A percentile compares a stretch with the other conserved stretches of the same genome.
Conservation (phyloP, 495 filamentous ascomycete species). For the Glutinoglossum americanum region DNA sequence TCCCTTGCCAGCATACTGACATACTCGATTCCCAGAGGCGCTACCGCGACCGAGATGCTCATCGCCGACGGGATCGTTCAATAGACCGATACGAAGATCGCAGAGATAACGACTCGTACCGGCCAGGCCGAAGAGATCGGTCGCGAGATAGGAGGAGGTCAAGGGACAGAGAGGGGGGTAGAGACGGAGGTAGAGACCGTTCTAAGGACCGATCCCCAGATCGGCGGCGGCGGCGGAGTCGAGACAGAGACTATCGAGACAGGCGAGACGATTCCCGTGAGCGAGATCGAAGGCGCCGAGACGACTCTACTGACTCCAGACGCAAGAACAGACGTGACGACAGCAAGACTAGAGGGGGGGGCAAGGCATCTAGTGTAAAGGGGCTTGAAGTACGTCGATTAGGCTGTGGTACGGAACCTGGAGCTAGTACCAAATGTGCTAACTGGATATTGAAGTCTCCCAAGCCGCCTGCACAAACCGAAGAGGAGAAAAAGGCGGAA, state of each 20-base stretch:
- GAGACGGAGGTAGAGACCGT: conserved; percentile 32
- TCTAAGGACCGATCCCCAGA: conserved; percentile 20
- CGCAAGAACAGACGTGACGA: conserved; percentile 47
- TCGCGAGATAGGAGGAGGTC: conserved; percentile 42
- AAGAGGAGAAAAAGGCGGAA: conserved; percentile 71
- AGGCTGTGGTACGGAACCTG: not conserved
- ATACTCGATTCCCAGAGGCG: conserved; percentile 24
- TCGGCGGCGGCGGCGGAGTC: conserved; percentile 35
- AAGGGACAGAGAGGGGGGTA: conserved; percentile 33
- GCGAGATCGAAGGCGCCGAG: conserved; percentile 41
- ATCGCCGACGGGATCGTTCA: conserved; percentile 53
- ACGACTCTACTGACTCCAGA: conserved; percentile 57
- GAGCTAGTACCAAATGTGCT: not conserved
- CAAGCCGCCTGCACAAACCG: conserved; percentile 32
- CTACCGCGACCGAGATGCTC: conserved; percentile 34
- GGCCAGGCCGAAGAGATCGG: conserved; percentile 35
- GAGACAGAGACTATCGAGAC: conserved; percentile 50
- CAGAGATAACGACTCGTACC: conserved; percentile 46
- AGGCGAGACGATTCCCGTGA: conserved; percentile 71
- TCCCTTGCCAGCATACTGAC: conserved; percentile 14
- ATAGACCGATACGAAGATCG: conserved; percentile 30
- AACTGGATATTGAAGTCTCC: conserved; percentile 9
- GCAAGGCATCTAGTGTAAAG: conserved; percentile 22
- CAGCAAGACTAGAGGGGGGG: conserved; percentile 30
- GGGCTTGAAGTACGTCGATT: conserved; percentile 30